Percentiles rank a stretch among this genome's conserved stretches.
phyloP scores from a whole-genome alignment of 1,139 yeast species.

The Meyerozyma elateridarum region DNA sequence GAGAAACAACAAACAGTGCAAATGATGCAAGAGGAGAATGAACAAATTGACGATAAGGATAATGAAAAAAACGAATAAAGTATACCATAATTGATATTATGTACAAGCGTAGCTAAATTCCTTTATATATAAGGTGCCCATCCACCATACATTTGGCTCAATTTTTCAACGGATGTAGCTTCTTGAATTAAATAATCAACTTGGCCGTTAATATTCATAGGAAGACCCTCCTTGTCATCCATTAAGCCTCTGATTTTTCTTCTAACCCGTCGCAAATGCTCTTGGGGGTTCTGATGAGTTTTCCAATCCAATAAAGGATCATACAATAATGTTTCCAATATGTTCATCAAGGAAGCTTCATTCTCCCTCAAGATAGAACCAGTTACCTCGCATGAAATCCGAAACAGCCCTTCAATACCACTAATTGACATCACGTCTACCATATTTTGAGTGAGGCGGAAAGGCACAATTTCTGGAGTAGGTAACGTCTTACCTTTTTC shows the following conservation, averaged over 20 bases:
- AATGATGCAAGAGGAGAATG: no score
- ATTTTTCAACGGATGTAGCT: constrained; percentile 66
- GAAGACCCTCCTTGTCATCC: constrained; percentile 74
- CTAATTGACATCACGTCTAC: constrained; percentile 88
- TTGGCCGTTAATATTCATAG: constrained; percentile 89
- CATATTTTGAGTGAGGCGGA: constrained; percentile 82
- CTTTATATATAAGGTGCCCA: constrained; percentile 71
- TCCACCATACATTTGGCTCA: constrained; percentile 88
- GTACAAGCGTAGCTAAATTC: no score
- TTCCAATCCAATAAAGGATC: constrained; percentile 85
- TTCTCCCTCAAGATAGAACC: constrained; percentile 66
- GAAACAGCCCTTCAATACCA: constrained; percentile 86
- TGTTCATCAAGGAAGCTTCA: constrained; percentile 87
- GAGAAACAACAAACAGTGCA: no score
- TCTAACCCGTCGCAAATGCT: constrained; percentile 70
- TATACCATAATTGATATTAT: no score
- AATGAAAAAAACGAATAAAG: no score
- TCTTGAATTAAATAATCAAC: constrained; percentile 85
- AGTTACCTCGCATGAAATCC: constrained; percentile 84
- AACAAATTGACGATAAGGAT: no score
- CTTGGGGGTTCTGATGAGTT: constrained; percentile 47
- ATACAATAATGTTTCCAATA: constrained; percentile 85
- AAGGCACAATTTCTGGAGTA: constrained; percentile 91
- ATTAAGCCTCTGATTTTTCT: constrained; percentile 78
- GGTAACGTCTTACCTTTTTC: constrained; percentile 73